Base-by-base conservation (phyloP, 1,284 basidiomycete genomes). In the Mycena citricolor region DNA sequence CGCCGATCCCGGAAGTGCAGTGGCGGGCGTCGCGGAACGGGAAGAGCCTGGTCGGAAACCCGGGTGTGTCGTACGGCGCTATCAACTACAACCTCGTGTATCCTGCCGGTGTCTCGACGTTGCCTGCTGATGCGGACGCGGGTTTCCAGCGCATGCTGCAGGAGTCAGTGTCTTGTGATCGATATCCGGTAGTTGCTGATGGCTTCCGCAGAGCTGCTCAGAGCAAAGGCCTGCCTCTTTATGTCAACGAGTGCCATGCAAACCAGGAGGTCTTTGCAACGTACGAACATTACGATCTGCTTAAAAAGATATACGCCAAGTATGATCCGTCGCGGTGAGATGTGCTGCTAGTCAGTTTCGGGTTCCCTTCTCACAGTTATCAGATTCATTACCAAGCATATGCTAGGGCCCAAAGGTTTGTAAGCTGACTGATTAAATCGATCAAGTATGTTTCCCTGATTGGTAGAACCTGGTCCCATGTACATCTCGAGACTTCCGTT, bases 251-350 rank as follows among this genome's bases (percentile, higher is more conserved):
- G 46, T 66, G 63, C 35, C 66, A 68, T 41, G 59, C 56, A 8
- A 53, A 47, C 2, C 69, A 71, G 44, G 58, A 65, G 25, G 62
- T 65, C 3, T 68, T 66, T 48, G 54, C 54, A 5, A 68, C 68
- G 4, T 71, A 70, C 51, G 63, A 60, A 0, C 50, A 54, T 17
- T 69, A 60, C 42, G 52, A 62, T 11, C 59, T 63, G 33, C 42
- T 71, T 33, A 62, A 60, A 39, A 34, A 50, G 11, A 65, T 63
- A 1, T 69, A 69, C 43, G 54, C 51, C 8, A 70, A 68, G 41
- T 71, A 71, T 47, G 69, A 71, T 55, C 68, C 68, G 6, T 63
- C 60, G 10, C 55, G 66, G 68, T 65, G 42, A 33, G 58, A n/a
- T n/a, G n/a, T n/a, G n/a, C n/a, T n/a, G n/a, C n/a, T n/a, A n/a